phyloP scores from a whole-genome alignment of 257 asterid genomes.

The Leonotis leonurus region DNA sequence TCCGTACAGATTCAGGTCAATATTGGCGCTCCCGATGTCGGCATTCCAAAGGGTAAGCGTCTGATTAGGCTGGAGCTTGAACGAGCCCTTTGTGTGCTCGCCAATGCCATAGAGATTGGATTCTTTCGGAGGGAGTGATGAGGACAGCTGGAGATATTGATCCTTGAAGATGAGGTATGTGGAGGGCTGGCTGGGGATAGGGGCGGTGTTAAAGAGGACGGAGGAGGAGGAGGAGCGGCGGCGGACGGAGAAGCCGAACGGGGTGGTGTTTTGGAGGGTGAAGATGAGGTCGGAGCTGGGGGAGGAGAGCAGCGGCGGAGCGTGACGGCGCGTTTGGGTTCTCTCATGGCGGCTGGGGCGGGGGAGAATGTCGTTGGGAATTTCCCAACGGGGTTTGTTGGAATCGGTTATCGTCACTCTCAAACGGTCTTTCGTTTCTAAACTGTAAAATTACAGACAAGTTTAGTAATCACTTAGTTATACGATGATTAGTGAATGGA shows the following conservation, averaged over 20 bases:
- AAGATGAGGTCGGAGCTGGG: conserved; percentile 36
- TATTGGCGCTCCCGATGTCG: conserved; percentile 49
- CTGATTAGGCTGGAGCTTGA: conserved; percentile 47
- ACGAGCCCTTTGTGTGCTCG: conserved; percentile 70
- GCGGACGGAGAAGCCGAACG: conserved; percentile 44
- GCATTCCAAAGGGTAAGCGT: conserved; percentile 82
- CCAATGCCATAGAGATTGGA: conserved; percentile 80
- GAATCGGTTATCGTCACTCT: conserved; percentile 47
- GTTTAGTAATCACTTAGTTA: too few relatives aligned
- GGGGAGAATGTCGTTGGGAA: conserved; percentile 38
- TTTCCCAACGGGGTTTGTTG: conserved; percentile 40
- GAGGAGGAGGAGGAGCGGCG: conserved; percentile 40
- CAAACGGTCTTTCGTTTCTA: conserved; percentile 48
- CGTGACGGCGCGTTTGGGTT: conserved; percentile 1
- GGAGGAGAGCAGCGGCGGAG: conserved; percentile 20
- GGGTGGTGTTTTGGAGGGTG: conserved; percentile 40
- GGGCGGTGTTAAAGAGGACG: conserved; percentile 35
- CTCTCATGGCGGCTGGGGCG: conserved; percentile 21
- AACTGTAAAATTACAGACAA: conserved; percentile 22
- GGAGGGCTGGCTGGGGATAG: conserved; percentile 16
- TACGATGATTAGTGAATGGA: too few relatives aligned
- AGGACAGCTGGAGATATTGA: conserved; percentile 80
- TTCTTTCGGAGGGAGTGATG: conserved; percentile 40
- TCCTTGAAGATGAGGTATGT: conserved; percentile 56
- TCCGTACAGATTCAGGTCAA: conserved; percentile 68